Percentiles rank a stretch among this genome's conserved stretches.
These are phyloP conservation scores for Helenozyma rhizophorensis DNA, from an alignment of 805 yeast genomes.

Conservation along the genomic window DNA sequence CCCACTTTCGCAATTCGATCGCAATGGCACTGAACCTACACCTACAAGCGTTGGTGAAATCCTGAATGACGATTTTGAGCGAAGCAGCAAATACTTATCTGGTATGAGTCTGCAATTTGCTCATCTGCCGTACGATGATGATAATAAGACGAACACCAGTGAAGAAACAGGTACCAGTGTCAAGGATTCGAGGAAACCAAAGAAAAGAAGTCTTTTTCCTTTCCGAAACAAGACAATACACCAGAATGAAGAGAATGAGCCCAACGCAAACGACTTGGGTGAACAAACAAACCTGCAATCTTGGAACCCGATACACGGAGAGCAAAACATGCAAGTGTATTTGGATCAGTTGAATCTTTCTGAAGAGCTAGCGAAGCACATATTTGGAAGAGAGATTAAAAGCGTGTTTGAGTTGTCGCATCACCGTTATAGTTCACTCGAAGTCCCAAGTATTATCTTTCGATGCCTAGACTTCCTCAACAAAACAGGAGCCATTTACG, in stretches of 20 bases:
- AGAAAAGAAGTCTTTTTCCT: slow-evolving; percentile 59
- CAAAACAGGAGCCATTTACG: slow-evolving; percentile 65
- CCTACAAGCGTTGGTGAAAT: too few species aligned
- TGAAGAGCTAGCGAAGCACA: slow-evolving; percentile 30
- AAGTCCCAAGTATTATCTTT: slow-evolving; percentile 70
- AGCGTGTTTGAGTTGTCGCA: slow-evolving; percentile 51
- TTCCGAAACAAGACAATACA: slow-evolving; percentile 28
- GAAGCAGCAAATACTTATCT: too few species aligned
- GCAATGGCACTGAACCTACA: not conserved
- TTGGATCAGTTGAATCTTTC: slow-evolving; percentile 34
- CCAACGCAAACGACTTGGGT: not conserved
- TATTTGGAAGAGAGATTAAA: slow-evolving; percentile 65
- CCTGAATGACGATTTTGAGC: too few species aligned
- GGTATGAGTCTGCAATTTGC: not conserved
- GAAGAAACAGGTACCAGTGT: too few species aligned
- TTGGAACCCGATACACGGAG: too few species aligned
- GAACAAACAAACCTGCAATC: too few species aligned
- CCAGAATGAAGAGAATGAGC: slow-evolving; percentile 1
- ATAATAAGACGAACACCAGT: too few species aligned
- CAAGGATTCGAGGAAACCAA: slow-evolving; percentile 41
- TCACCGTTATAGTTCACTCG: slow-evolving; percentile 38
- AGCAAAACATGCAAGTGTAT: slow-evolving; percentile 18
- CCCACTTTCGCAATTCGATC: slow-evolving; percentile 3
- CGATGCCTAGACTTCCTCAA: slow-evolving; percentile 69
- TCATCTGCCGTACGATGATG: not conserved